A percentile compares a stretch with the other conserved stretches of the same genome.
phyloP scores from a whole-genome alignment of 768 basidiomycete genomes.

The Russula vinacea region DNA sequence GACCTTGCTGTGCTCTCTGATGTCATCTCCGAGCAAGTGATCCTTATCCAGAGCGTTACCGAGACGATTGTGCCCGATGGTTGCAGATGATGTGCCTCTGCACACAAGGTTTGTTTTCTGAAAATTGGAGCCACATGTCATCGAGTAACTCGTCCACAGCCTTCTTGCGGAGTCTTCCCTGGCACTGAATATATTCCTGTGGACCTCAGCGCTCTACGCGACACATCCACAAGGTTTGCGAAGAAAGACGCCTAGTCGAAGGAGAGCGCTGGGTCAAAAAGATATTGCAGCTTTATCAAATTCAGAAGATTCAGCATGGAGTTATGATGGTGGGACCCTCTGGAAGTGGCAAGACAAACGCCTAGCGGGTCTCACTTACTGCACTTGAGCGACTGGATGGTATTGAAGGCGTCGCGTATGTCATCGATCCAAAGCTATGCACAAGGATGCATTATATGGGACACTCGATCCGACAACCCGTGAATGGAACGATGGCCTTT shows the following conservation, averaged over 20 bases:
- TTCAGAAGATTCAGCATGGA: slow-evolving; percentile 99
- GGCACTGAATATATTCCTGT: slow-evolving; percentile 89
- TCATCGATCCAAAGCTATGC: slow-evolving; percentile 98
- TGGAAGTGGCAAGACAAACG: slow-evolving; percentile 93
- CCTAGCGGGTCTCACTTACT: slow-evolving; percentile 90
- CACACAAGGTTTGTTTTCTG: slow-evolving; percentile 66
- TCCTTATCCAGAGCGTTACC: slow-evolving; percentile 95
- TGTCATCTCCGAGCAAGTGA: slow-evolving; percentile 83
- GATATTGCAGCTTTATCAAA: slow-evolving; percentile 96
- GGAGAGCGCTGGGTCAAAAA: slow-evolving; percentile 92
- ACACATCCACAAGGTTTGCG: slow-evolving; percentile 85
- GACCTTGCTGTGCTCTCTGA: slow-evolving; percentile 61
- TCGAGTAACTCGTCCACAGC: slow-evolving; percentile 42
- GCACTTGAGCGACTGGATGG: slow-evolving; percentile 92
- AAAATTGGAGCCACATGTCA: slow-evolving; percentile 8
- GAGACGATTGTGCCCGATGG: slow-evolving; percentile 99
- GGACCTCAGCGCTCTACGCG: slow-evolving; percentile 77
- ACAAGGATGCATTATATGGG: slow-evolving; percentile 97
- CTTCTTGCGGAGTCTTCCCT: slow-evolving; percentile 97
- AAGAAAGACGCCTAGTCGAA: slow-evolving; percentile 76
- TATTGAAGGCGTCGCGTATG: slow-evolving; percentile 87
- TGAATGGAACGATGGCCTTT: slow-evolving; percentile 98
- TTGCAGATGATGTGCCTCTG: slow-evolving; percentile 94
- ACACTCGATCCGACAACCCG: slow-evolving; percentile 95
- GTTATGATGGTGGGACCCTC: slow-evolving; percentile 99